Evolutionary conservation across 2,329 filamentous ascomycete species (phyloP).

Genomic region (Anthostomella pinea): DNA sequence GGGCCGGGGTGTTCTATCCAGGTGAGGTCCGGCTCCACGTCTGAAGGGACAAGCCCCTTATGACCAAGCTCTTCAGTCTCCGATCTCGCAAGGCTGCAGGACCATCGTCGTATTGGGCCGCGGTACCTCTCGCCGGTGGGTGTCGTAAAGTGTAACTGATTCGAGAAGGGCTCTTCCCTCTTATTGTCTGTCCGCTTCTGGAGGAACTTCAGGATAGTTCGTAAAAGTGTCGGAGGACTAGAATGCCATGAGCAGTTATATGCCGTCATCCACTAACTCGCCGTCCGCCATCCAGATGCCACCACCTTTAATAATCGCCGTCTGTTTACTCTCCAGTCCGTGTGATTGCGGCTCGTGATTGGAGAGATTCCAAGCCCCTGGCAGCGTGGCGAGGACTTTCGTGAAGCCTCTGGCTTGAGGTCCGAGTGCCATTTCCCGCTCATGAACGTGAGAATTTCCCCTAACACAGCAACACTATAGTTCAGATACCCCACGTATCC

Average conservation of each 20-base stretch:
- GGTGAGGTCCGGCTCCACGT: constrained; percentile 32
- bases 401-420: constrained; percentile 52
- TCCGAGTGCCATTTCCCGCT: constrained; percentile 58
- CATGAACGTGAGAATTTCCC: constrained; percentile 56
- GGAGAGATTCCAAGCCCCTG: constrained; percentile 46
- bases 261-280: constrained; percentile 16
- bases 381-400: constrained; percentile 41
- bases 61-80: constrained; percentile 34
- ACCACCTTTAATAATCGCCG: no score
- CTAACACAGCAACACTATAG: constrained; percentile 34
- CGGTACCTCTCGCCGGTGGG: constrained; percentile 53
- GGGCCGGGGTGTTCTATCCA: constrained; percentile 31
- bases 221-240: constrained; percentile 18
- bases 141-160: constrained; percentile 46
- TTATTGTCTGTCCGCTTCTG: constrained; percentile 29
- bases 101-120: constrained; percentile 47
- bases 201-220: constrained; percentile 12
- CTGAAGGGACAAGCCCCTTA: constrained; percentile 35
- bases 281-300: constrained; percentile 23
- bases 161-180: constrained; percentile 45
- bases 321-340: constrained; percentile 9
- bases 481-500: constrained; percentile 17
- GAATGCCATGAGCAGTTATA: constrained; percentile 17
- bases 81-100: constrained; percentile 43
- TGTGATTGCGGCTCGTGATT: constrained; percentile 22